These are phyloP conservation scores for Sporobolomyces phaffii DNA, from an alignment of 768 basidiomycete species.

Conservation along the genomic window DNA sequence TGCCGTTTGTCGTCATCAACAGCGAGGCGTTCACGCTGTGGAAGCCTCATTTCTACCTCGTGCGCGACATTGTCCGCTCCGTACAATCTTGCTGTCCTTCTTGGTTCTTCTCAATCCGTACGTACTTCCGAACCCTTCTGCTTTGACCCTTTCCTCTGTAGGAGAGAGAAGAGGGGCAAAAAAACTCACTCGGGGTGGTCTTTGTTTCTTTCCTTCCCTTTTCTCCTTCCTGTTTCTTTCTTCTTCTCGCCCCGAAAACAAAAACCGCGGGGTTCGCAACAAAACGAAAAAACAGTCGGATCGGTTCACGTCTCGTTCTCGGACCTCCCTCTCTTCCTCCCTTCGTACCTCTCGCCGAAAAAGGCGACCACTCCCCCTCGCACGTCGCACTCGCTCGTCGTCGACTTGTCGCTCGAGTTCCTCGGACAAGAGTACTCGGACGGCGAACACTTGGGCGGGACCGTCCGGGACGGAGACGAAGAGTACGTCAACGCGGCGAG, in stretches of 20 bases:
- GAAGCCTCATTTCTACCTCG: slow-evolving; percentile 43
- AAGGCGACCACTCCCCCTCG: neutral
- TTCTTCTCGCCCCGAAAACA: neutral
- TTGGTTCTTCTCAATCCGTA: slow-evolving; percentile 30
- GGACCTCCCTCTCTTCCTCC: slow-evolving; percentile 37
- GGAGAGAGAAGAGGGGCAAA: too few relatives aligned
- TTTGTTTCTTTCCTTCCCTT: neutral
- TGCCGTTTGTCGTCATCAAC: slow-evolving; percentile 47
- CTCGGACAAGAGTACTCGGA: neutral
- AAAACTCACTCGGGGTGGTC: too few relatives aligned
- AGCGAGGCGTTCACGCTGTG: slow-evolving; percentile 48
- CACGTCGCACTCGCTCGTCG: neutral
- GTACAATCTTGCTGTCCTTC: neutral
- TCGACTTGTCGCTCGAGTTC: neutral
- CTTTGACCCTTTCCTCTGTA: too few relatives aligned
- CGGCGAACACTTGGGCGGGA: neutral
- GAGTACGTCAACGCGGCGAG: neutral
- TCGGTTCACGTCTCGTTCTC: slow-evolving; percentile 40
- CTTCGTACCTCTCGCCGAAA: neutral
- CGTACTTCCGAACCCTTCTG: too few relatives aligned
- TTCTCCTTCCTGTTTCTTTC: too few relatives aligned
- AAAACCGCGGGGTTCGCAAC: slow-evolving; percentile 39
- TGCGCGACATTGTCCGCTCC: slow-evolving; percentile 3
- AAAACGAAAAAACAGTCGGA: slow-evolving; percentile 25
- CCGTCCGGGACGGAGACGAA: neutral